A percentile compares a stretch with the other conserved stretches of the same genome.
These are phyloP conservation scores for Clonostachys rhizophaga DNA, from an alignment of 2,329 filamentous ascomycete species.

Conservation along the genomic window DNA sequence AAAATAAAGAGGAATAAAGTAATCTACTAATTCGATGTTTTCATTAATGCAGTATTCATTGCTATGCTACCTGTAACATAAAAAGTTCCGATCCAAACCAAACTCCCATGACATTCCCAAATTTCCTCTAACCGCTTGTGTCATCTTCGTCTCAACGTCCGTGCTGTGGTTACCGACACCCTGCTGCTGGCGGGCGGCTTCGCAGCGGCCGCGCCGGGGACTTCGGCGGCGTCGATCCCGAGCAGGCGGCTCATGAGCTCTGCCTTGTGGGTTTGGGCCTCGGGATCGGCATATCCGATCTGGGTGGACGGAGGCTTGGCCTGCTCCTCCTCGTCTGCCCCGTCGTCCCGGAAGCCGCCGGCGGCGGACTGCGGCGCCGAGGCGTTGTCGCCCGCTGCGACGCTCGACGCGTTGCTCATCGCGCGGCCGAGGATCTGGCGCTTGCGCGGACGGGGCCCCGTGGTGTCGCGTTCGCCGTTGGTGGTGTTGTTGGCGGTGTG, in stretches of 20 bases:
- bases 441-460: constrained; percentile 21
- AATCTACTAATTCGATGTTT: no score
- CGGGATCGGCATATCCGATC: constrained; percentile 47
- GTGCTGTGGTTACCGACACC: neutral
- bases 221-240: constrained; percentile 6
- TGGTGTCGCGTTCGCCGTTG: constrained; percentile 1
- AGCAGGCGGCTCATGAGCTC: constrained; percentile 40
- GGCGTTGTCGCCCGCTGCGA: constrained; percentile 22
- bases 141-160: neutral
- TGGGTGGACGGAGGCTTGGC: constrained; percentile 42
- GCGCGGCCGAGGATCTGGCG: constrained; percentile 54
- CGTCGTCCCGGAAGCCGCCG: constrained; percentile 2
- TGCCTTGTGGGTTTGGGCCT: constrained; percentile 36
- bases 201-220: neutral
- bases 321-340: constrained; percentile 4
- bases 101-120: neutral
- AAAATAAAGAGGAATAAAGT: no score
- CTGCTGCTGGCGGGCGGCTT: neutral
- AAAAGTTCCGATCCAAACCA: neutral
- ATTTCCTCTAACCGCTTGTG: neutral
- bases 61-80: neutral
- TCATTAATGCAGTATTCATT: no score
- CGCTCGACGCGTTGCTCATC: constrained; percentile 52
- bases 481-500: constrained; percentile 7
- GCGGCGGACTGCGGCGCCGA: constrained; percentile 2